Evolutionary conservation across 2,329 filamentous ascomycete genomes (phyloP), one percentile per base, ranked within the genome.

Genomic region (Trichoderma afroharzianum): DNA sequence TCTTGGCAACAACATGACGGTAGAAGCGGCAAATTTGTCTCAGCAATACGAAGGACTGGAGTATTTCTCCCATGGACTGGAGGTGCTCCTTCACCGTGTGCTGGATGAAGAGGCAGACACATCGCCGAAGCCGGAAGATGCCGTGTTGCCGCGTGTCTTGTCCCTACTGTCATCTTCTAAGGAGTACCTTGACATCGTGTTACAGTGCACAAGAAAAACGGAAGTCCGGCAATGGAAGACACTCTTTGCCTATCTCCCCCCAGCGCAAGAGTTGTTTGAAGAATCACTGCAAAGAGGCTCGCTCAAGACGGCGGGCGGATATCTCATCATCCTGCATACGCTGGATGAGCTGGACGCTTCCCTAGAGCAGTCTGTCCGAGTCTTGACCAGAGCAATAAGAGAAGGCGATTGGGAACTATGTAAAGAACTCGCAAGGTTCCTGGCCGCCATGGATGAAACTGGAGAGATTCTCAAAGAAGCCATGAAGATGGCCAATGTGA

Each of bases 161-260:
- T 91, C 88, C 0, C 84, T 91, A 9, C 79, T 91, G 71, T 92
- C 92, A 0, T 93, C 91, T 1, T 92, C 94, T 80, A 91, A 91
- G 70, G 90, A 94, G 71, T 99, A 98, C 78, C 90, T 98, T 18
- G 95, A 98, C 77, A 96, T 98, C 71, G 91, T 99, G 28, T 92
- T 99, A 24, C 96, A 97, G 82, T 99, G 96, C 82, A 98, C 96
- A 1, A 92, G 96, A 69, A 99, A 99, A 82, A 99, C 96, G 0
- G 96, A 99, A 79, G 90, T 97, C 8, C 90, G 95, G 50, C 97
- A 94, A 70, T 99, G 96, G 96, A 91, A 92, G 72, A 98, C 96
- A 0, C 86, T 99, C 1, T 99, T 99, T 80, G 90, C 91, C 5
- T 94, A 98, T 77, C 86, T 99, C 1, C 96, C 96, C 1, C 93